A percentile compares a stretch with the other conserved stretches of the same genome.
Conservation (phyloP, 2,329 filamentous ascomycete species). For the Colletotrichum neosansevieriae region DNA sequence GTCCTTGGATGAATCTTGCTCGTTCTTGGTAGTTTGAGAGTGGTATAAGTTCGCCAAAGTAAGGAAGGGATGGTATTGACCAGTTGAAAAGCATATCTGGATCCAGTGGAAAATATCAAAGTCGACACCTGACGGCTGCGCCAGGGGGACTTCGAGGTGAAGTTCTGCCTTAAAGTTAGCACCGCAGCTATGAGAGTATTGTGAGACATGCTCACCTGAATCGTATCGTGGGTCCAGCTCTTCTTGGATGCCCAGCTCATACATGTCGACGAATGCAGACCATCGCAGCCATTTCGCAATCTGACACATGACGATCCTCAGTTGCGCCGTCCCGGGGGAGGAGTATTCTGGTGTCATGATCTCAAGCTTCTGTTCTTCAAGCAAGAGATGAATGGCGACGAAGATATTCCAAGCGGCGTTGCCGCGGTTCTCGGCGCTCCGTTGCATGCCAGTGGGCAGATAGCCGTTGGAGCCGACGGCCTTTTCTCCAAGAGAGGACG, state of each 20-base stretch:
- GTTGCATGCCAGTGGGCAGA: slow-evolving; percentile 70
- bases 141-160: slow-evolving; percentile 42
- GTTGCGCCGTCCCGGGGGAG: slow-evolving; percentile 58
- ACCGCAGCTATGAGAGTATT: neutral
- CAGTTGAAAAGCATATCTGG: slow-evolving; percentile 57
- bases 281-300: slow-evolving; percentile 87
- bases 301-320: slow-evolving; percentile 84
- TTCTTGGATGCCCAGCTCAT: slow-evolving; percentile 66
- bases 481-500: slow-evolving; percentile 67
- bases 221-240: slow-evolving; percentile 56
- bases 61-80: slow-evolving; percentile 52
- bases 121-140: slow-evolving; percentile 48
- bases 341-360: slow-evolving; percentile 62
- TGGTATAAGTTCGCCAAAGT: slow-evolving; percentile 61
- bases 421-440: slow-evolving; percentile 67
- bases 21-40: slow-evolving; percentile 50
- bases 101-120: slow-evolving; percentile 65
- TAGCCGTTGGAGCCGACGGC: slow-evolving; percentile 69
- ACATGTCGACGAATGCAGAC: slow-evolving; percentile 60
- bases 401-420: slow-evolving; percentile 76
- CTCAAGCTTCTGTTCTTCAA: slow-evolving; percentile 89
- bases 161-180: slow-evolving; percentile 46
- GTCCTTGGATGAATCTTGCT: slow-evolving; percentile 52
- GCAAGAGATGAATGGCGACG: slow-evolving; percentile 84
- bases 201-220: slow-evolving; percentile 49